A percentile compares a stretch with the other conserved stretches of the same genome.
Evolutionary conservation across 768 basidiomycete species (phyloP).

Genomic region (Suillus sp.): DNA sequence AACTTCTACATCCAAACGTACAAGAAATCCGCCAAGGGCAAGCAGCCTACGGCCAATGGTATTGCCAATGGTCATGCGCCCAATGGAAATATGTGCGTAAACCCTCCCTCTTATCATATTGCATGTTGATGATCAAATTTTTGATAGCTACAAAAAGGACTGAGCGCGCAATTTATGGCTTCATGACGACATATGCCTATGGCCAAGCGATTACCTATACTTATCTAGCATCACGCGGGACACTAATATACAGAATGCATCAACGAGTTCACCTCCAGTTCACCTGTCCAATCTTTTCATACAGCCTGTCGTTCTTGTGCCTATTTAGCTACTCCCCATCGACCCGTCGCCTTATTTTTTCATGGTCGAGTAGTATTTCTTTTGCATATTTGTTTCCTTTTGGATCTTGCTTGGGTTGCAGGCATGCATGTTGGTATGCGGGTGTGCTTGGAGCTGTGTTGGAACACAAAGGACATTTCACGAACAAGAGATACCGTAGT

Average conservation of each 20-base stretch:
- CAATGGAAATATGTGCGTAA: conserved; percentile 36
- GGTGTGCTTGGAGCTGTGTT: conserved; percentile 12
- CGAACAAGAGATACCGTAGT: conserved; percentile 12
- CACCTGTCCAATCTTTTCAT: conserved; percentile 18
- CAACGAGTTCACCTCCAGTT: conserved; percentile 6
- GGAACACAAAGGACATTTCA: conserved; percentile 8
- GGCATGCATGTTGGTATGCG: conserved; percentile 16
- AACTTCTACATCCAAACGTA: conserved; percentile 90
- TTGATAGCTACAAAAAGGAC: conserved; percentile 37
- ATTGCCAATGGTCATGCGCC: conserved; percentile 44
- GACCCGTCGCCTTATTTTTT: conserved; percentile 16
- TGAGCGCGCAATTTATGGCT: conserved; percentile 20
- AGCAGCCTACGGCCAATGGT: conserved; percentile 36
- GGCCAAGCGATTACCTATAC: conserved; percentile 18
- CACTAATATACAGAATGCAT: conserved; percentile 13
- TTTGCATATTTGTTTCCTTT: conserved; percentile 19
- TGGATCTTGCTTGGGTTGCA: conserved; percentile 18
- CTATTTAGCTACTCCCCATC: conserved; percentile 15
- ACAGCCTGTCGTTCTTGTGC: conserved; percentile 18
- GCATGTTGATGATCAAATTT: conserved; percentile 7
- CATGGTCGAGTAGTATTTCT: conserved; percentile 19
- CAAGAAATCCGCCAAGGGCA: conserved; percentile 57
- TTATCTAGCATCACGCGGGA: conserved; percentile 14
- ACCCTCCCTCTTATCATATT: background rate
- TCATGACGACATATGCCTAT: conserved; percentile 5